Evolutionary conservation across 2,329 filamentous ascomycete genomes (phyloP).

Genomic region (Aureobasidium leucospermi): DNA sequence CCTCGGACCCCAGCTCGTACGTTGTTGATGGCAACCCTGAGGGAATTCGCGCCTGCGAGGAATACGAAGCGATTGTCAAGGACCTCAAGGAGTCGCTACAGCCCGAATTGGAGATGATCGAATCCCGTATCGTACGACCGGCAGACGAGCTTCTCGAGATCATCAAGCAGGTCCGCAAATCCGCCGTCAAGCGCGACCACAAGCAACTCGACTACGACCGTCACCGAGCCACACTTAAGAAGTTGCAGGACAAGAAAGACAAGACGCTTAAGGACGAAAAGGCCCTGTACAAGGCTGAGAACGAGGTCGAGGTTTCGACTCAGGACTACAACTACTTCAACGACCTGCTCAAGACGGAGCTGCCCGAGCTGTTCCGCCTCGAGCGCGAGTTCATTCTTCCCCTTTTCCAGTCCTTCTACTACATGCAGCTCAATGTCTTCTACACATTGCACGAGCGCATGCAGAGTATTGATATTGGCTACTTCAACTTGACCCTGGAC

Average conservation of each 20-base stretch:
- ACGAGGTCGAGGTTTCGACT: constrained; percentile 81
- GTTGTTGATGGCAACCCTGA: constrained; percentile 80
- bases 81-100: constrained; percentile 82
- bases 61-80: constrained; percentile 86
- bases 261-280: constrained; percentile 96
- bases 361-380: constrained; percentile 82
- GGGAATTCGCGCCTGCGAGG: constrained; percentile 89
- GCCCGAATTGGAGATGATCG: constrained; percentile 96
- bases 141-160: constrained; percentile 90
- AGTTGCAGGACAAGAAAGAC: constrained; percentile 95
- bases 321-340: constrained; percentile 99
- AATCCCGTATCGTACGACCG: constrained; percentile 80
- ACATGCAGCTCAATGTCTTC: constrained; percentile 99
- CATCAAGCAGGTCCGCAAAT: constrained; percentile 91
- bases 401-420: constrained; percentile 98
- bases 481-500: constrained; percentile 87
- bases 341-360: constrained; percentile 88
- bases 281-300: constrained; percentile 90
- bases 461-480: constrained; percentile 94
- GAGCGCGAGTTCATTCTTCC: constrained; percentile 94
- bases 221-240: constrained; percentile 75
- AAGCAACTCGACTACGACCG: constrained; percentile 96
- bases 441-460: constrained; percentile 98
- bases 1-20: constrained; percentile 84
- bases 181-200: constrained; percentile 82